A percentile compares a stretch with the other conserved stretches of the same genome.
Evolutionary conservation across 208 protist species (phyloP).

Genomic region (Phytomonas francai): DNA sequence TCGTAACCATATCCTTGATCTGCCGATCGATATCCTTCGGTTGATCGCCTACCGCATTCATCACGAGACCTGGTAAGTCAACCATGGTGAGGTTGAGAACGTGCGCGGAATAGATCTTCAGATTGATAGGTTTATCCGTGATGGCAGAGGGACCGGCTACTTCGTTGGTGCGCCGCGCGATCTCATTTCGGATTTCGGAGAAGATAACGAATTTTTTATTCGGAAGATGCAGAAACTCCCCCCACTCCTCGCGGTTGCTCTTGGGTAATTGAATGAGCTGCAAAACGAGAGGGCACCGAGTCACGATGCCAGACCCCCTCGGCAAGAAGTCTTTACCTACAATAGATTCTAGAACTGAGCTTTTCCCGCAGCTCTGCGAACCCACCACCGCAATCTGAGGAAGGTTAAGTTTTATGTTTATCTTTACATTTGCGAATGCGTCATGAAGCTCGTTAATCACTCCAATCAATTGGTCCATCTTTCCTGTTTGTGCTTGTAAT

Average conservation of each 20-base stretch:
- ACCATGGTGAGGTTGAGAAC: slow-evolving; percentile 99
- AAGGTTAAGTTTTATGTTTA: slow-evolving; percentile 93
- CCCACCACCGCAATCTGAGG: slow-evolving; percentile 99
- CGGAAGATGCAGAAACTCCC: slow-evolving; percentile 86
- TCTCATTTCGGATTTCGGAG: slow-evolving; percentile 93
- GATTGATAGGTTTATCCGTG: slow-evolving; percentile 94
- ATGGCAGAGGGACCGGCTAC: slow-evolving; percentile 94
- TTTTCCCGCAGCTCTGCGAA: slow-evolving; percentile 95
- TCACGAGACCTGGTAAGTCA: slow-evolving; percentile 99
- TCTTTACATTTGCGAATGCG: slow-evolving; percentile 87
- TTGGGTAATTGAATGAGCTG: slow-evolving; percentile 92
- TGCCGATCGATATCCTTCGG: slow-evolving; percentile 96
- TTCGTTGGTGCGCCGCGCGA: slow-evolving; percentile 94
- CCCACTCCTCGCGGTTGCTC: slow-evolving; percentile 59
- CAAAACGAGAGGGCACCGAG: slow-evolving; percentile 97
- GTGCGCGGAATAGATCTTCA: slow-evolving; percentile 92
- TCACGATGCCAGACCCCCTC: slow-evolving; percentile 98
- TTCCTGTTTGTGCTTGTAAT: background rate
- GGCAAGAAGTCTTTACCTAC: slow-evolving; percentile 99
- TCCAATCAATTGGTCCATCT: slow-evolving; percentile 95
- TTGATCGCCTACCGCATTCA: slow-evolving; percentile 98
- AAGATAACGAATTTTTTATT: slow-evolving; percentile 94
- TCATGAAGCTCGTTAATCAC: slow-evolving; percentile 98
- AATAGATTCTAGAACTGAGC: slow-evolving; percentile 98
- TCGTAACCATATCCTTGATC: slow-evolving; percentile 96